Evolutionary conservation across 768 basidiomycete genomes (phyloP), one percentile per base, ranked within the genome.

Genomic region (Tylopilus felleus): DNA sequence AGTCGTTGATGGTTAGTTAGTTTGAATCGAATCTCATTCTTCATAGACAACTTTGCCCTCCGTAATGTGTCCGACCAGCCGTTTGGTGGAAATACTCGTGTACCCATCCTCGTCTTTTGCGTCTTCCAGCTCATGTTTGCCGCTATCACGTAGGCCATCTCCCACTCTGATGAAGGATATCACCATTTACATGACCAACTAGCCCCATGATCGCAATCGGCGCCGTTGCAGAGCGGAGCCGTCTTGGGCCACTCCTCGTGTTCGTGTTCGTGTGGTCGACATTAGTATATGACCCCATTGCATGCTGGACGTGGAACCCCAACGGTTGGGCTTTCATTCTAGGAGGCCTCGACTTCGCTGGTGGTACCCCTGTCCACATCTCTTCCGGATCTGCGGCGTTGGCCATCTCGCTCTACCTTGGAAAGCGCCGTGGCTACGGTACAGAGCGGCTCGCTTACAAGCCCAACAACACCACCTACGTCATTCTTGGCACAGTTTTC

Each of bases 321-420:
- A 81, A 88, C 29, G 83, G 83, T 36, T 84, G 81, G 94, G 86
- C 88, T 0, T 85, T 77, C 71, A 66, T 82, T 31, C 76, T 90
- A 48, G 95, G 93, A 16, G 89, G 87, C 54, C 86, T 93, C 51
- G 91, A 94, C 67, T 95, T 96, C 57, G 95, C 95, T 9, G 95
- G 95, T 27, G 96, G 96, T 49, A 95, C 93, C 12, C 96, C 96
- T 21, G 93, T 99, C 57, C 95, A 99, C 67, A 98, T 99, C 61
- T 88, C 89, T 17, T 95, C 93, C 16, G 96, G 96, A 44, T 85
- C 85, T 1, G 93, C 93, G 1, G 96, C 91, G 2, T 80, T 98
- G 31, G 95, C 90, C 12, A 90, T 95, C 58, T 94, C 89, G 23
- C 73, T 93, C 63, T 97, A 87, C 69, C 86, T 99, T 33, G 95